Evolutionary conservation across 148 eudicot genomes (phyloP).

Genomic region (Rhododendron simsii): DNA sequence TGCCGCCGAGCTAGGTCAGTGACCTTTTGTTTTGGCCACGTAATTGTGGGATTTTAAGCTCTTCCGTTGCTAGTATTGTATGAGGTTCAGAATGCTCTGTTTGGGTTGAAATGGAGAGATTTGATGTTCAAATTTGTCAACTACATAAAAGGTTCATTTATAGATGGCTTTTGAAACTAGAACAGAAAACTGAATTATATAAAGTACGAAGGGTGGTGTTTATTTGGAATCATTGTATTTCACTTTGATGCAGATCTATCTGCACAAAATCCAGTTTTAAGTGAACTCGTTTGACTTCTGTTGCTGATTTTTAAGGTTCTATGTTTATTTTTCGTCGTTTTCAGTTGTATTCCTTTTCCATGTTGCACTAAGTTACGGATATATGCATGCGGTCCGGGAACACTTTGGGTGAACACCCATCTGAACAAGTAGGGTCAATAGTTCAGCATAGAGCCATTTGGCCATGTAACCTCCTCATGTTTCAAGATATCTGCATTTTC

Average conservation of each 20-base stretch:
- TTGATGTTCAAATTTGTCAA: neutral
- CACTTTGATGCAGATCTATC: neutral
- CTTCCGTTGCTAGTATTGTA: neutral
- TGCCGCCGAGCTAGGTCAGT: neutral
- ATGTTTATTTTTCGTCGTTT: too few species aligned
- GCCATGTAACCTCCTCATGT: too few species aligned
- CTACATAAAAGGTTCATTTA: neutral
- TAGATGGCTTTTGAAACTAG: neutral
- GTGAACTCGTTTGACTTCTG: neutral
- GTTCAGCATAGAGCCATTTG: too few species aligned
- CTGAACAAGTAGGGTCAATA: too few species aligned
- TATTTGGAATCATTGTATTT: neutral
- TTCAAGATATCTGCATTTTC: too few species aligned
- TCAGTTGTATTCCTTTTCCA: too few species aligned
- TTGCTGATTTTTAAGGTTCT: too few species aligned
- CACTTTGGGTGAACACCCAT: too few species aligned
- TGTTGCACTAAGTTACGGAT: too few species aligned
- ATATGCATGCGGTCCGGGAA: too few species aligned
- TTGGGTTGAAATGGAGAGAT: neutral
- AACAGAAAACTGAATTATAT: neutral
- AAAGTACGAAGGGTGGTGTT: neutral
- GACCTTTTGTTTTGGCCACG: too few species aligned
- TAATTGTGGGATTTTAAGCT: neutral
- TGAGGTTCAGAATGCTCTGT: neutral
- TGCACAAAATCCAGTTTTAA: neutral